Conservation (phyloP, 2,329 filamentous ascomycete genomes). For the Coniochaeta hoffmannii region DNA sequence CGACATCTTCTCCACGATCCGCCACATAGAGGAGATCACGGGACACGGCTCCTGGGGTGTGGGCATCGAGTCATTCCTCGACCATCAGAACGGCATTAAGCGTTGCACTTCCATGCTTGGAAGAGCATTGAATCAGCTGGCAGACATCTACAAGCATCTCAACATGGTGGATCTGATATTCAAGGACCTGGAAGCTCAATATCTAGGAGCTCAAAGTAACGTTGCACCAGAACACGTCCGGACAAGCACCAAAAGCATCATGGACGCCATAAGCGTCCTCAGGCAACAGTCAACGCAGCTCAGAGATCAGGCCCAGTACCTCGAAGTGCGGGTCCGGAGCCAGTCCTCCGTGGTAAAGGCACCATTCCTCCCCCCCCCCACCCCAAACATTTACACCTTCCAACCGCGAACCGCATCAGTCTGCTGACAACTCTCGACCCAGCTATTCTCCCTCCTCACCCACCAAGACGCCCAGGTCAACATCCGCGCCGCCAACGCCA, state of each 20-base stretch:
- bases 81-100: not conserved
- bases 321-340: not conserved
- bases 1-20: not conserved
- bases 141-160: not conserved
- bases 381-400: too few species aligned
- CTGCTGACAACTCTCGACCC: not conserved
- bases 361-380: too few species aligned
- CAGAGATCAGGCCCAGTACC: not conserved
- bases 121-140: not conserved
- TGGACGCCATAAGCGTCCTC: not conserved
- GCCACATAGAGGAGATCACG: not conserved
- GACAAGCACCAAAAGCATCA: not conserved
- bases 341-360: not conserved
- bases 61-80: not conserved
- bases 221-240: too few species aligned
- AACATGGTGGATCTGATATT: not conserved
- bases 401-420: not conserved
- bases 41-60: not conserved
- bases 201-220: not conserved
- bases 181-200: not conserved
- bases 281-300: not conserved
- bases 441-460: constrained; percentile 5
- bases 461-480: constrained; percentile 2
- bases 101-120: not conserved
- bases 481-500: not conserved